Conservation (phyloP, 345 rosid genomes). For the Lagerstroemia speciosa region DNA sequence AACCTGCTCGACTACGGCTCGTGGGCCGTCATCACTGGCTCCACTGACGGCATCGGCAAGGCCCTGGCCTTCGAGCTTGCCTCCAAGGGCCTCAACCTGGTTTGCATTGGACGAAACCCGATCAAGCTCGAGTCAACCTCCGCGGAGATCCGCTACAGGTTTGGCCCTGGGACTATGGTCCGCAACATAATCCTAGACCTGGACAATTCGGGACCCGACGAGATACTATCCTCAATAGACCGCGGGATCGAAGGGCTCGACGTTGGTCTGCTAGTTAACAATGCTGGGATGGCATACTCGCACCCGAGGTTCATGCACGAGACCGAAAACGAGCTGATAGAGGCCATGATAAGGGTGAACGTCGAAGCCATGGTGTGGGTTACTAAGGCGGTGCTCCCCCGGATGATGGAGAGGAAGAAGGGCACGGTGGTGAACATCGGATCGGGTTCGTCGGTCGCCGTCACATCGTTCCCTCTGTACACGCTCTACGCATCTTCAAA, state of each 20-base stretch:
- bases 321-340: slow-evolving; percentile 23
- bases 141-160: slow-evolving; percentile 10
- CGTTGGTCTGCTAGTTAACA: slow-evolving; percentile 32
- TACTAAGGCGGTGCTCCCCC: slow-evolving; percentile 23
- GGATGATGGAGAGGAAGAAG: slow-evolving; percentile 37
- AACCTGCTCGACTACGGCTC: slow-evolving; percentile 27
- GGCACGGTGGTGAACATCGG: slow-evolving; percentile 44
- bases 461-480: slow-evolving; percentile 25
- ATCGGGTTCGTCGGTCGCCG: slow-evolving; percentile 27
- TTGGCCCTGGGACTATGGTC: slow-evolving; percentile 1
- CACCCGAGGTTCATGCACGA: slow-evolving; percentile 30
- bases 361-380: slow-evolving; percentile 28
- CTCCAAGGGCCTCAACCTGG: slow-evolving; percentile 28
- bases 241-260: slow-evolving; percentile 28
- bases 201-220: slow-evolving; percentile 13
- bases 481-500: slow-evolving; percentile 33
- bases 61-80: slow-evolving; percentile 35
- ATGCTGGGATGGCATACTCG: slow-evolving; percentile 26
- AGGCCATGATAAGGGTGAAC: slow-evolving; percentile 34
- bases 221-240: slow-evolving; percentile 12
- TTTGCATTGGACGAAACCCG: slow-evolving; percentile 32
- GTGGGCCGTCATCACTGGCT: slow-evolving; percentile 43
- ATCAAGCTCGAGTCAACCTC: slow-evolving; percentile 23
- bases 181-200: slow-evolving; percentile 24
- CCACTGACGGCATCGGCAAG: slow-evolving; percentile 43